These are phyloP conservation scores for Fusarium tanahbumbuense DNA, from an alignment of 2,329 filamentous ascomycete genomes.

Conservation along the genomic window DNA sequence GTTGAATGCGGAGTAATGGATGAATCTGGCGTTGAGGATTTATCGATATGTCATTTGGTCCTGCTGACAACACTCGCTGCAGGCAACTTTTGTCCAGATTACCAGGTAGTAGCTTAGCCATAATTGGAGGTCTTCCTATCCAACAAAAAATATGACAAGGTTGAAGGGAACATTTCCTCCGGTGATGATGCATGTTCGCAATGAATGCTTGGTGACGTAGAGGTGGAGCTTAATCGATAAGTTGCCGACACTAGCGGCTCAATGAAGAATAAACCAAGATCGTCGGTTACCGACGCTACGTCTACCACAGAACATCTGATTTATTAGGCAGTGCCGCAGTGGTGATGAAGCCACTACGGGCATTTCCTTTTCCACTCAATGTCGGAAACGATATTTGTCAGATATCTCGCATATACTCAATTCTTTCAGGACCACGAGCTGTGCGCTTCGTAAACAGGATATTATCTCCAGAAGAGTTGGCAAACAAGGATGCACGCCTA, in stretches of 20 bases:
- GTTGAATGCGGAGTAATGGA: slow-evolving; percentile 31
- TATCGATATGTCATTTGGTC: slow-evolving; percentile 1
- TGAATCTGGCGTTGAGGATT: slow-evolving; percentile 32
- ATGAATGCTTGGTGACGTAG: slow-evolving; percentile 24
- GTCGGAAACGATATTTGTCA: slow-evolving; percentile 85
- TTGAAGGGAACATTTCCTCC: slow-evolving; percentile 12
- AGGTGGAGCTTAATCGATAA: slow-evolving; percentile 42
- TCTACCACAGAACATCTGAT: not conserved
- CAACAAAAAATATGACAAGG: not conserved
- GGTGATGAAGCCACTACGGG: slow-evolving; percentile 50
- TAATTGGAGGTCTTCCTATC: slow-evolving; percentile 27
- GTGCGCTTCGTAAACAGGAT: slow-evolving; percentile 61
- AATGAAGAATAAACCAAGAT: slow-evolving; percentile 6
- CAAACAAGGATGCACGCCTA: slow-evolving; percentile 40
- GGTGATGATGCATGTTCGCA: slow-evolving; percentile 9
- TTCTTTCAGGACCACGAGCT: slow-evolving; percentile 62
- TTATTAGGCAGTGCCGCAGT: not conserved
- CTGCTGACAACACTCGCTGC: slow-evolving; percentile 15
- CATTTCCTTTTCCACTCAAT: slow-evolving; percentile 73
- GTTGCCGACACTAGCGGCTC: slow-evolving; percentile 41
- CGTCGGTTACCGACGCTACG: not conserved
- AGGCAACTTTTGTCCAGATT: not conserved
- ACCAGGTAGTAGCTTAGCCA: slow-evolving; percentile 10
- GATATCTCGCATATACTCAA: slow-evolving; percentile 70
- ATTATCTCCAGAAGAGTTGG: slow-evolving; percentile 54